Evolutionary conservation across 441 rosid genomes (phyloP), one percentile per base, ranked within the genome.

Genomic region (Bruguiera hainesii): DNA sequence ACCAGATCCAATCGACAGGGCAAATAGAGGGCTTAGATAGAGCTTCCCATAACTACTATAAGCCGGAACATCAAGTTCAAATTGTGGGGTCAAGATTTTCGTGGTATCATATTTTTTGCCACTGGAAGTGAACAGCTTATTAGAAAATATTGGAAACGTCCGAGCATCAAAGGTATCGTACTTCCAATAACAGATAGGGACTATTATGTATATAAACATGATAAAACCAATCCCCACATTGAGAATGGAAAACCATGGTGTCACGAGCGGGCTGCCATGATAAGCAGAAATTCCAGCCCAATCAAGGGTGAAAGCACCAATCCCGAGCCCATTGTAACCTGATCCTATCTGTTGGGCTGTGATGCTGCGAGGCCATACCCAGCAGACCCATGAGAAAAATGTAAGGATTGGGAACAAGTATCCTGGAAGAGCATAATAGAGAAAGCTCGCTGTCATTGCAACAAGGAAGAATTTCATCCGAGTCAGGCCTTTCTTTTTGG

Each of bases 261-360:
- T 68, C 56, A 95, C 96, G 61, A 91, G 79, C 2, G 99, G 99
- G 66, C 97, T 90, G n/a, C 98, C 98, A 46, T 92, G 98, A 53
- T 91, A 95, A 55, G 98, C 99, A 1, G 97, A 88, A 76, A 94
- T 87, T 6, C 99, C 99, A 2, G 98, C 97, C 98, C 98, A 93
- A 63, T 93, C 98, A 30, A 93, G 83, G 63, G 95, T 89, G 72
- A 91, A 91, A 7, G 97, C 95, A 42, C 98, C 97, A 6, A 91
- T 61, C 0, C 97, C 97, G 0, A 93, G 95, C 11, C 98, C 97
- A 56, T 93, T 93, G 86, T 90, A 89, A 11, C 94, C 98, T 1
- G 98, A 93, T 1, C 98, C 98, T 7, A 93, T 70, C 63, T 93
- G 97, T 73, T 93, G 98, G 49, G 98, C 98, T 5, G 96, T 87